These are phyloP conservation scores for Fusarium euwallaceae DNA, from an alignment of 2,329 filamentous ascomycete genomes.

Conservation along the genomic window DNA sequence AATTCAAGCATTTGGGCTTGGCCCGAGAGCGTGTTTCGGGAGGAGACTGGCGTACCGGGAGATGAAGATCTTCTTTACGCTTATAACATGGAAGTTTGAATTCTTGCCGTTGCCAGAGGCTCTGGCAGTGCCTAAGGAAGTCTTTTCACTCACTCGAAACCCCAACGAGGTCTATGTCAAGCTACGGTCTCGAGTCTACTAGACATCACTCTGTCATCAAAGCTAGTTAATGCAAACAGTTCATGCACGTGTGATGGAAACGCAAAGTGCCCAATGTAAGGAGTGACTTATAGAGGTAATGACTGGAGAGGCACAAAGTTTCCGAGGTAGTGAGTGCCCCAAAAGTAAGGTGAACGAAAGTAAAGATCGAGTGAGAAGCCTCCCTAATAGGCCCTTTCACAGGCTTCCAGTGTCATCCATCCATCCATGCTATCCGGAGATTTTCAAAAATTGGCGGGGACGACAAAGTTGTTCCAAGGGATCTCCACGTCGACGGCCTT, in stretches of 20 bases:
- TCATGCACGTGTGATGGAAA: neutral
- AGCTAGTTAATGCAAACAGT: neutral
- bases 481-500: slow-evolving; percentile 60
- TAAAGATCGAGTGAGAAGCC: slow-evolving; percentile 15
- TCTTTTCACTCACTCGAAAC: neutral
- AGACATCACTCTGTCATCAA: neutral
- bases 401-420: neutral
- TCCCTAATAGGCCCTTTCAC: slow-evolving; percentile 14
- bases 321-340: slow-evolving; percentile 10
- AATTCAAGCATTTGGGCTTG: slow-evolving; percentile 51
- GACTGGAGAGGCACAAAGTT: slow-evolving; percentile 12
- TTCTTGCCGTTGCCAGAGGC: slow-evolving; percentile 10
- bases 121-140: neutral
- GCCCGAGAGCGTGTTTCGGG: slow-evolving; percentile 54
- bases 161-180: neutral
- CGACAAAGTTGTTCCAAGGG: slow-evolving; percentile 30
- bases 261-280: neutral
- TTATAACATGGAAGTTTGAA: slow-evolving; percentile 49
- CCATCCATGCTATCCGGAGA: neutral
- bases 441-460: neutral
- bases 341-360: slow-evolving; percentile 16
- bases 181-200: neutral
- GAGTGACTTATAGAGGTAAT: neutral
- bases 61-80: slow-evolving; percentile 45
- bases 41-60: slow-evolving; percentile 48